phyloP scores from a whole-genome alignment of 108 stramenopile genomes.

The Aurantiochytrium sp. region DNA sequence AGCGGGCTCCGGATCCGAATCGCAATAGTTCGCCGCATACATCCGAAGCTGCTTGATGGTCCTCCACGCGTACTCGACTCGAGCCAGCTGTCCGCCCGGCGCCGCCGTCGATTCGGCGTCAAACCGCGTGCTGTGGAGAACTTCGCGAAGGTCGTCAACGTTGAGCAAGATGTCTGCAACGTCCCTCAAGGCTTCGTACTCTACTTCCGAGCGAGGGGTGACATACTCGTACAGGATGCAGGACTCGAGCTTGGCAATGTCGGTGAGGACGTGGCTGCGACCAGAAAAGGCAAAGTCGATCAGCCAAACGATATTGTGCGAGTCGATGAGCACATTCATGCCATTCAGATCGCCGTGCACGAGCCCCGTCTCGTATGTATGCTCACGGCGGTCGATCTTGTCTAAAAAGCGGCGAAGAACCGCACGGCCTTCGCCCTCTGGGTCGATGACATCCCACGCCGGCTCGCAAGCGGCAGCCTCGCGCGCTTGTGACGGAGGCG shows the following conservation, averaged over 20 bases:
- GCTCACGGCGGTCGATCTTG: not conserved
- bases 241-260: constrained; percentile 1
- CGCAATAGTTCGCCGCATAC: not conserved
- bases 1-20: not conserved
- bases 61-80: not conserved
- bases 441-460: not conserved
- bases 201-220: not conserved
- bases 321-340: not conserved
- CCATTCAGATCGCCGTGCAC: constrained; percentile 24
- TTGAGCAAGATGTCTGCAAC: not conserved
- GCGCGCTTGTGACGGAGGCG: not conserved
- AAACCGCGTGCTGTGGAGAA: not conserved
- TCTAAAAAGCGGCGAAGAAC: not conserved
- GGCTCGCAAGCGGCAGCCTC: not conserved
- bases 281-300: constrained; percentile 27
- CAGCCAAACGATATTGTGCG: not conserved
- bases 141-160: not conserved
- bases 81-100: not conserved
- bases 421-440: not conserved
- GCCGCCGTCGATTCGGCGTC: not conserved
- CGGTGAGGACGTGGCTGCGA: not conserved
- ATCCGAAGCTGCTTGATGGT: not conserved
- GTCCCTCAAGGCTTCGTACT: not conserved
- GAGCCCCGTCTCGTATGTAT: not conserved
- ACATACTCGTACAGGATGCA: not conserved